These are phyloP conservation scores for Arxiozyma slooffiae DNA, from an alignment of 1,139 yeast species.

Conservation along the genomic window DNA sequence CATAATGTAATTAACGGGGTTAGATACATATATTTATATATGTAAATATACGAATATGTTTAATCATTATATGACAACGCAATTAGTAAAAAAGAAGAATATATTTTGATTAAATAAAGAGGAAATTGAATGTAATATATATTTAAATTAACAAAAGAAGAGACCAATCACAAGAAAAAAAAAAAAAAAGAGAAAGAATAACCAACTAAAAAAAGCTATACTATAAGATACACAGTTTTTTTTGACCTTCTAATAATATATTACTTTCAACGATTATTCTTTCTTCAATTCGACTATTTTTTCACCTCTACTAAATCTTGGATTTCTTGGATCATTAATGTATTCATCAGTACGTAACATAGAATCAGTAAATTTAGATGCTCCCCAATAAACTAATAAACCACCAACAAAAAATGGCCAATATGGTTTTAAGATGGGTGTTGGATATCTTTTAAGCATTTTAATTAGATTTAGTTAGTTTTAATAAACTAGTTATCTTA, in stretches of 20 bases:
- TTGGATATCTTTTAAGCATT: constrained; percentile 38
- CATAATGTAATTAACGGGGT: background rate
- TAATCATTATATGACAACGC: too few species aligned
- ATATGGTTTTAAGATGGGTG: constrained; percentile 48
- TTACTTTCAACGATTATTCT: background rate
- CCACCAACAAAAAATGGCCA: constrained; percentile 65
- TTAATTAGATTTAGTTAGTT: background rate
- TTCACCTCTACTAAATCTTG: constrained; percentile 53
- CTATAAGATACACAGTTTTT: too few species aligned
- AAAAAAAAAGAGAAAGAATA: too few species aligned
- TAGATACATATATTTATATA: constrained; percentile 1
- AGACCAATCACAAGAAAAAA: background rate
- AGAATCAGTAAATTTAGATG: constrained; percentile 49
- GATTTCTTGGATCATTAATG: constrained; percentile 73
- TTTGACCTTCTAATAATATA: background rate
- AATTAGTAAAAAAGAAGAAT: background rate
- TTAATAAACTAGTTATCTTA: background rate
- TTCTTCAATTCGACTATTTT: constrained; percentile 33
- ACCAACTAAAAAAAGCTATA: background rate
- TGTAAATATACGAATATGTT: constrained; percentile 1
- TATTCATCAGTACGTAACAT: constrained; percentile 50
- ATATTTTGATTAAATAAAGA: background rate
- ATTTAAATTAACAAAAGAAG: background rate
- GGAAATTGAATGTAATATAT: background rate
- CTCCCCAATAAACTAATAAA: constrained; percentile 45